Conservation (phyloP, 1,139 yeast genomes). For the Sugiyamaella grinbergsii region DNA sequence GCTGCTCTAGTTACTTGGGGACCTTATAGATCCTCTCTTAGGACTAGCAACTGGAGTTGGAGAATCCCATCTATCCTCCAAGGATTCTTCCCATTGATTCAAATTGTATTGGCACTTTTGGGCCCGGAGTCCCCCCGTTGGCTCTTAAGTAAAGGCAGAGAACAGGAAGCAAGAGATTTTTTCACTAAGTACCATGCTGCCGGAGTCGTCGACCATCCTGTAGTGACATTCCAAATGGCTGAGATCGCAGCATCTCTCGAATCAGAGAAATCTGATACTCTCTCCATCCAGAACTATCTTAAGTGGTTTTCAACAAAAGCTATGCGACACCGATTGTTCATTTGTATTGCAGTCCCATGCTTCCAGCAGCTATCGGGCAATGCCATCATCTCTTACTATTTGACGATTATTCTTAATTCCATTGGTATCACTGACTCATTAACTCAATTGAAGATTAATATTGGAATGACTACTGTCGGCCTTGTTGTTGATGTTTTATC, state of each 20-base stretch:
- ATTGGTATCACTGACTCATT: conserved; percentile 28
- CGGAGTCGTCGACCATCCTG: conserved; percentile 28
- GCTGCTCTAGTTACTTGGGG: conserved; percentile 61
- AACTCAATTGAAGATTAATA: conserved; percentile 24
- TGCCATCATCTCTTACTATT: conserved; percentile 29
- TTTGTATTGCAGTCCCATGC: conserved; percentile 22
- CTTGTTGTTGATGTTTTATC: conserved; percentile 25
- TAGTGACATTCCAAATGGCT: conserved; percentile 24
- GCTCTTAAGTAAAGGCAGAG: conserved; percentile 51
- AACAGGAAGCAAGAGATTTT: conserved; percentile 49
- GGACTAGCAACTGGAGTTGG: conserved; percentile 44
- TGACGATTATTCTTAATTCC: conserved; percentile 26
- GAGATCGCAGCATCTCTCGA: conserved; percentile 25
- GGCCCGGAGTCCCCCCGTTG: conserved; percentile 75
- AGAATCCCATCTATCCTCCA: conserved; percentile 52
- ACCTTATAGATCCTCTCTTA: conserved; percentile 35
- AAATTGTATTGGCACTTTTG: conserved; percentile 56
- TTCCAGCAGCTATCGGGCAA: conserved; percentile 23
- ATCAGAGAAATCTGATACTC: conserved; percentile 16
- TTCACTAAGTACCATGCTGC: conserved; percentile 33
- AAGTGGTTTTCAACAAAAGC: conserved; percentile 29
- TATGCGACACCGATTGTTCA: conserved; percentile 21
- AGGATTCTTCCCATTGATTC: conserved; percentile 46
- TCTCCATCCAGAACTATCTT: conserved; percentile 33
- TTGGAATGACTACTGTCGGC: conserved; percentile 23